These are phyloP conservation scores for Xylaria sp. DNA, from an alignment of 2,329 filamentous ascomycete genomes.

Conservation along the genomic window DNA sequence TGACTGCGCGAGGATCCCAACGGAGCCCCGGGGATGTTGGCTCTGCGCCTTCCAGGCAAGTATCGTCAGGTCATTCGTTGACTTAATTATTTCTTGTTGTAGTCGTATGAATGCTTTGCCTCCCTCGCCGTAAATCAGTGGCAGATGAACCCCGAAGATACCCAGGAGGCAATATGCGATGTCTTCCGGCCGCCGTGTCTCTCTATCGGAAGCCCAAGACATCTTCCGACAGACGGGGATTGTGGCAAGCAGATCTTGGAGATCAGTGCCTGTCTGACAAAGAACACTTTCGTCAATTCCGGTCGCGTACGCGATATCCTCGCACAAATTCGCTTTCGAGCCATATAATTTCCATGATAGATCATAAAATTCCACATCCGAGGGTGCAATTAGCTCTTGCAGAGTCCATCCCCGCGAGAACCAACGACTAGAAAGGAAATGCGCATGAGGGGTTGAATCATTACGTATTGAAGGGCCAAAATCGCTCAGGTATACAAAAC, in stretches of 20 bases:
- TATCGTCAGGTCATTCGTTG: no score
- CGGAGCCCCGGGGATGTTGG: no score
- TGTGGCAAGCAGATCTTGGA: not conserved
- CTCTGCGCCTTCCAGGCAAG: no score
- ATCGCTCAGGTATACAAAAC: conserved; percentile 9
- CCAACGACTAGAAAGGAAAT: conserved; percentile 5
- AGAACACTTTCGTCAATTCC: not conserved
- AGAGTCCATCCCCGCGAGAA: conserved; percentile 11
- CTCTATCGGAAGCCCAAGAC: not conserved
- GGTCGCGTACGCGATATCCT: not conserved
- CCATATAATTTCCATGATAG: not conserved
- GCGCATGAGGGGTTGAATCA: no score
- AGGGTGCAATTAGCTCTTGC: conserved; percentile 16
- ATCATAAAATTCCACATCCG: conserved; percentile 14
- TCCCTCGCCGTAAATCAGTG: not conserved
- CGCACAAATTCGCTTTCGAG: not conserved
- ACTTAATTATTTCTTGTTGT: no score
- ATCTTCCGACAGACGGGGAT: not conserved
- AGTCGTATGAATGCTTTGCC: no score
- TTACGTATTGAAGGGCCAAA: not conserved
- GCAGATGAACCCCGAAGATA: conserved; percentile 10
- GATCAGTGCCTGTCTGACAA: not conserved
- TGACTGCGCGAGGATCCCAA: no score
- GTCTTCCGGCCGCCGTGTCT: conserved; percentile 1
- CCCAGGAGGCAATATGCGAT: conserved; percentile 16